These are phyloP conservation scores for Cordyceps tenuipes DNA, from an alignment of 2,329 filamentous ascomycete species.

Conservation along the genomic window DNA sequence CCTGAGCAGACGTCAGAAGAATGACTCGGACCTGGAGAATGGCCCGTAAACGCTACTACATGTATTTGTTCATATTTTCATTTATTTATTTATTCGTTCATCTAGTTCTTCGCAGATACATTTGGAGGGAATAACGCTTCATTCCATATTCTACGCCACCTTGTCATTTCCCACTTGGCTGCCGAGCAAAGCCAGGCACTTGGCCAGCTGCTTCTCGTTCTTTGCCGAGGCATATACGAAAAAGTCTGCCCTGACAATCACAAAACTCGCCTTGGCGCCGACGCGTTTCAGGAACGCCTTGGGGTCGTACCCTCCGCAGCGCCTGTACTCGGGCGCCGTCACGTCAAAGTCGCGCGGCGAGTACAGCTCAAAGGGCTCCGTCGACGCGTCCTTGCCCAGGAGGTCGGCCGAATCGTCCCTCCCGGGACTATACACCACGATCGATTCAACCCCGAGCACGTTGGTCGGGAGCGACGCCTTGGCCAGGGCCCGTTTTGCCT, in stretches of 20 bases:
- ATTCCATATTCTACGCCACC: no score
- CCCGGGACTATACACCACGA: neutral
- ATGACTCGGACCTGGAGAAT: no score
- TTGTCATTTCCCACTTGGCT: neutral
- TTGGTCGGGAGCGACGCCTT: neutral
- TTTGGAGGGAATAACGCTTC: no score
- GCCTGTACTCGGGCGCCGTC: neutral
- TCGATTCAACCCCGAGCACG: neutral
- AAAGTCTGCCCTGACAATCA: conserved; percentile 12
- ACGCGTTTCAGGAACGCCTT: conserved; percentile 3
- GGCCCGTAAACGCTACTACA: no score
- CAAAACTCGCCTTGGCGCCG: conserved; percentile 4
- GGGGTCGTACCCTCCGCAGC: neutral
- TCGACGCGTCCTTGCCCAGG: neutral
- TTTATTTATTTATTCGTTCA: no score
- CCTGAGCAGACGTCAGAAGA: conserved; percentile 13
- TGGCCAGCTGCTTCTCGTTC: neutral
- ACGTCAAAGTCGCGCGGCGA: neutral
- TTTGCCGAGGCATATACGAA: conserved; percentile 14
- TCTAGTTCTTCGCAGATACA: no score
- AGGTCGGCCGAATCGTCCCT: neutral
- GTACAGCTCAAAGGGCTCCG: neutral
- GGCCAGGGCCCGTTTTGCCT: neutral
- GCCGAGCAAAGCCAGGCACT: neutral
- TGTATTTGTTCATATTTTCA: no score